These are phyloP conservation scores for Cyclotella choctawhatcheeana DNA, from an alignment of 108 stramenopile species.

Conservation along the genomic window DNA sequence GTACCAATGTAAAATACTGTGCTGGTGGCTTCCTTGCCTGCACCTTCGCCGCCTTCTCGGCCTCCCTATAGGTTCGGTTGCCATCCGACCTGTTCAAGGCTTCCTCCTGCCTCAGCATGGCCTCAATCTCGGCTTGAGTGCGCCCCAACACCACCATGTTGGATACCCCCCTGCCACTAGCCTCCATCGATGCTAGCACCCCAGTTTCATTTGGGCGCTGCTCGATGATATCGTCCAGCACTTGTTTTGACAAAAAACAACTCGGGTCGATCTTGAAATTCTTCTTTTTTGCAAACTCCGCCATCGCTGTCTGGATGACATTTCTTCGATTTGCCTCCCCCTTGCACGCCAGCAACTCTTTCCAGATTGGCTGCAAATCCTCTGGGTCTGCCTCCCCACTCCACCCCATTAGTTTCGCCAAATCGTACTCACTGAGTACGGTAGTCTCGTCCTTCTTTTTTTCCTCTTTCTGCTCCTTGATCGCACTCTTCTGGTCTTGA, in stretches of 20 bases:
- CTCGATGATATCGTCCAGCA: conserved; percentile 15
- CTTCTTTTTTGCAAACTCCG: not conserved
- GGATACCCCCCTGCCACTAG: conserved; percentile 4
- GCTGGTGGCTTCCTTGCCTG: conserved; percentile 1
- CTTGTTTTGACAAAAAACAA: conserved; percentile 11
- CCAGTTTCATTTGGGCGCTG: not conserved
- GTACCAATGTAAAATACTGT: not conserved
- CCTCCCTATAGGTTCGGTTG: conserved; percentile 14
- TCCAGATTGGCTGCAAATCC: too few relatives aligned
- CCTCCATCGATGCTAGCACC: not conserved
- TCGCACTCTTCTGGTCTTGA: too few relatives aligned
- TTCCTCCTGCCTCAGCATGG: not conserved
- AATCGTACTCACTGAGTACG: too few relatives aligned
- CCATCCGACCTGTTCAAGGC: not conserved
- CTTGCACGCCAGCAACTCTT: not conserved
- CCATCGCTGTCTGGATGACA: not conserved
- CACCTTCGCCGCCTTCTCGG: not conserved
- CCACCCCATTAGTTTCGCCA: too few relatives aligned
- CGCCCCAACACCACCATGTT: not conserved
- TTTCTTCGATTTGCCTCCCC: not conserved
- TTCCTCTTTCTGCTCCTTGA: too few relatives aligned
- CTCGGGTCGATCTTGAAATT: conserved; percentile 6
- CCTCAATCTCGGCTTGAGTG: conserved; percentile 2
- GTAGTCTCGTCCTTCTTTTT: too few relatives aligned
- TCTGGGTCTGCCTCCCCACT: too few relatives aligned